These are phyloP conservation scores for Hansfordia pulvinata DNA, from an alignment of 2,329 filamentous ascomycete genomes.

Conservation along the genomic window DNA sequence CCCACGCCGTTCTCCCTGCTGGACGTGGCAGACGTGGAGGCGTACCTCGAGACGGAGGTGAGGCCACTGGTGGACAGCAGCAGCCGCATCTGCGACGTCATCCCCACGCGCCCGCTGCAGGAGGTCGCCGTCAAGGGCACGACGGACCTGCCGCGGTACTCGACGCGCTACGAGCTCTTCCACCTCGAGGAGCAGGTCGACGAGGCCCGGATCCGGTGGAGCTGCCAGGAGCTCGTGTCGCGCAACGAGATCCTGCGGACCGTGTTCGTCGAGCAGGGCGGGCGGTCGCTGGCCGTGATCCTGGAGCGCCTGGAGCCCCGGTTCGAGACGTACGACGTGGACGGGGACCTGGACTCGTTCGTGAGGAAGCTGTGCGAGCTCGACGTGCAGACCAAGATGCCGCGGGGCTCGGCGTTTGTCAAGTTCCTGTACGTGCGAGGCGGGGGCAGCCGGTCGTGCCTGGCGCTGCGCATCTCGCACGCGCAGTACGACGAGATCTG, in stretches of 20 bases:
- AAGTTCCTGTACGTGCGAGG: constrained; percentile 41
- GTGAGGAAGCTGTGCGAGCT: constrained; percentile 36
- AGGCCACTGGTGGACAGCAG: constrained; percentile 33
- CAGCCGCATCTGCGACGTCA: constrained; percentile 39
- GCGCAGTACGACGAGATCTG: constrained; percentile 59
- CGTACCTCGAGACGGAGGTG: constrained; percentile 32
- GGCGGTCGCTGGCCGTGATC: constrained; percentile 41
- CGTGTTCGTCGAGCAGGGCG: constrained; percentile 42
- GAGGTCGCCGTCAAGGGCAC: constrained; percentile 45
- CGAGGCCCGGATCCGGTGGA: constrained; percentile 28
- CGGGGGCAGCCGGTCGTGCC: constrained; percentile 20
- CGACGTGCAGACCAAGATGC: constrained; percentile 41
- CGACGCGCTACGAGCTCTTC: constrained; percentile 50
- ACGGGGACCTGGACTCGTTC: constrained; percentile 35
- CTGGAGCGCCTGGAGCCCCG: constrained; percentile 36
- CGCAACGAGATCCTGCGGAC: constrained; percentile 53
- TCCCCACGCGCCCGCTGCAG: constrained; percentile 45
- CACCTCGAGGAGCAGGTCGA: constrained; percentile 41
- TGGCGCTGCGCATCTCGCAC: constrained; percentile 51
- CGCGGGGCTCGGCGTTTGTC: constrained; percentile 44
- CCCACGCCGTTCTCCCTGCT: constrained; percentile 38
- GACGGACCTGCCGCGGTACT: constrained; percentile 42
- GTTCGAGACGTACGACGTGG: constrained; percentile 37
- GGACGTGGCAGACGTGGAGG: constrained; percentile 20
- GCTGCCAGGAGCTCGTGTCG: constrained; percentile 41